Evolutionary conservation across 805 yeast genomes (phyloP).

Genomic region (Nakazawaea ambrosiae): DNA sequence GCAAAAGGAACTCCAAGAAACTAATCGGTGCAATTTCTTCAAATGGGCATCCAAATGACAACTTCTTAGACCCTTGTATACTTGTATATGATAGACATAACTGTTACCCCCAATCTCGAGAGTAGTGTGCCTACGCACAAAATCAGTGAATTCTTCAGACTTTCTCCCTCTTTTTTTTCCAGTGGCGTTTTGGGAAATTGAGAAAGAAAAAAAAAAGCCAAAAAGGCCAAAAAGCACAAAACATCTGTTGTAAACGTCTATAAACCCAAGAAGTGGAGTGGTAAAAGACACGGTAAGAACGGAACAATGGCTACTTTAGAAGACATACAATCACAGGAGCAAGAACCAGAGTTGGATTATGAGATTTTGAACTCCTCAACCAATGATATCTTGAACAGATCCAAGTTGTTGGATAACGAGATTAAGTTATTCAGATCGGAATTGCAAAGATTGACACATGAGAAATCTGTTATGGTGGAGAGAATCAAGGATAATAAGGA

Average conservation of each 20-base stretch:
- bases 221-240: neutral
- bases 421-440: conserved; percentile 93
- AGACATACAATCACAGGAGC: conserved; percentile 55
- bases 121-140: conserved; percentile 6
- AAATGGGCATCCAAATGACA: conserved; percentile 36
- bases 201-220: conserved; percentile 1
- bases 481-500: conserved; percentile 94
- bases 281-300: too few species aligned
- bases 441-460: conserved; percentile 83
- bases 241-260: too few species aligned
- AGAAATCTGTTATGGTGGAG: conserved; percentile 86
- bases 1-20: conserved; percentile 12
- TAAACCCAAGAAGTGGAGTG: too few species aligned
- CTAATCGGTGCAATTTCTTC: conserved; percentile 44
- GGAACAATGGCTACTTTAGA: conserved; percentile 79
- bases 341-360: conserved; percentile 62
- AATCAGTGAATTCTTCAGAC: neutral
- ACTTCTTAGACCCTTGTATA: too few species aligned
- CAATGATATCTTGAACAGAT: conserved; percentile 76
- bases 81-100: too few species aligned
- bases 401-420: conserved; percentile 87
- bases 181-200: conserved; percentile 9
- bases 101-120: neutral
- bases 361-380: conserved; percentile 78
- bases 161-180: neutral